Conservation (phyloP, 306 rosid species). For the Ammopiptanthus mongolicus region DNA sequence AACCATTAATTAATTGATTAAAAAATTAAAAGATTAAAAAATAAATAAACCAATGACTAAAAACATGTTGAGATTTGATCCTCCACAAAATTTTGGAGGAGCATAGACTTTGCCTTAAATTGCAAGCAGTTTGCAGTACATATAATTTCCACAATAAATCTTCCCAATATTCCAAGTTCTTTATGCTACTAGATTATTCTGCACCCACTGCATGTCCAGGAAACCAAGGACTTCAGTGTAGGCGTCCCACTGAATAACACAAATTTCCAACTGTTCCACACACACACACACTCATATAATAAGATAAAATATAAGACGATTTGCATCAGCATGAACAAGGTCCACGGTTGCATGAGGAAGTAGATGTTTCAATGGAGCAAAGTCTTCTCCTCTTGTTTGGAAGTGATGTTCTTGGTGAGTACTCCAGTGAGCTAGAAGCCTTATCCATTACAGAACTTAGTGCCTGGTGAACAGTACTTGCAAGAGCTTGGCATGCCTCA, state of each 20-base stretch:
- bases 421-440: constrained; percentile 55
- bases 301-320: not conserved
- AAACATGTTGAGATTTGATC: too few relatives aligned
- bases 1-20: too few relatives aligned
- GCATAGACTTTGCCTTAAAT: too few relatives aligned
- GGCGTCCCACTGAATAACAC: not conserved
- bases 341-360: constrained; percentile 27
- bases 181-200: not conserved
- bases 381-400: constrained; percentile 52
- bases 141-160: not conserved
- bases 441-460: constrained; percentile 59
- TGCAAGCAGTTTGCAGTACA: not conserved
- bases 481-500: constrained; percentile 42
- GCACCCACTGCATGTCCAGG: not conserved
- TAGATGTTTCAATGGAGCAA: constrained; percentile 37
- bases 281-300: not conserved
- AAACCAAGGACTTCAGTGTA: not conserved
- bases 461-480: constrained; percentile 46
- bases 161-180: not conserved
- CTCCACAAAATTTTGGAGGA: too few relatives aligned
- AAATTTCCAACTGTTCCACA: not conserved
- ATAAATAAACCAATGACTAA: too few relatives aligned
- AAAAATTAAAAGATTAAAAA: too few relatives aligned
- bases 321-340: not conserved
- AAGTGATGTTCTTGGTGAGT: constrained; percentile 48